Conservation (phyloP, 129 eudicot species). For the Rutidosis leptorrhynchoides region DNA sequence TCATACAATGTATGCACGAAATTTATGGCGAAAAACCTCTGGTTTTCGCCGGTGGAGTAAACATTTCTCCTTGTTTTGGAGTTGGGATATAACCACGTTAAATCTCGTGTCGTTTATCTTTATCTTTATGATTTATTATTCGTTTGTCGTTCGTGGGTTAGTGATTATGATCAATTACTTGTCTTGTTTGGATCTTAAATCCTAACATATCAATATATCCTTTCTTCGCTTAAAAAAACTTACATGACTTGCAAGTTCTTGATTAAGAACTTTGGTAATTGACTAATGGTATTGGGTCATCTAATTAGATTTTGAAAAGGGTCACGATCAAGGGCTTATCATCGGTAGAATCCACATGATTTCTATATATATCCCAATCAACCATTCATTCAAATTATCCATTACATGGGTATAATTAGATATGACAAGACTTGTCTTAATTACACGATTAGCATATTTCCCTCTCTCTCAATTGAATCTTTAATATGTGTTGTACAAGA, state of each 20-base stretch:
- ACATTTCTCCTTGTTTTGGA: too few relatives aligned
- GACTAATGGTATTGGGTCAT: slow-evolving; percentile 30
- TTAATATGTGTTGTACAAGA: slow-evolving; percentile 5
- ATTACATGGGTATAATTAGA: slow-evolving; percentile 33
- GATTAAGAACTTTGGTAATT: neutral
- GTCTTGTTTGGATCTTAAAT: too few relatives aligned
- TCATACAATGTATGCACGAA: too few relatives aligned
- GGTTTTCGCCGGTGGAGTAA: too few relatives aligned
- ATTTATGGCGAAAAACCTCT: too few relatives aligned
- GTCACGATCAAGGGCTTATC: slow-evolving; percentile 33
- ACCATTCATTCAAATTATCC: slow-evolving; percentile 25
- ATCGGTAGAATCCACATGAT: slow-evolving; percentile 31
- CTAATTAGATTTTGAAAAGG: slow-evolving; percentile 14
- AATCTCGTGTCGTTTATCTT: too few relatives aligned
- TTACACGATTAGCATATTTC: slow-evolving; percentile 17
- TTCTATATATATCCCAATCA: slow-evolving; percentile 28
- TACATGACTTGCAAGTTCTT: neutral
- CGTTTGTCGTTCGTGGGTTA: too few relatives aligned
- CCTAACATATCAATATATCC: too few relatives aligned
- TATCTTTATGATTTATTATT: too few relatives aligned
- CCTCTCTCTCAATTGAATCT: slow-evolving; percentile 20
- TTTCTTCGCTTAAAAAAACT: too few relatives aligned
- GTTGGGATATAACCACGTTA: too few relatives aligned
- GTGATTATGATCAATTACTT: too few relatives aligned
- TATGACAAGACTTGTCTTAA: slow-evolving; percentile 30